Conservation (phyloP, 1,284 basidiomycete genomes). For the Ustilago shanxiensis region DNA sequence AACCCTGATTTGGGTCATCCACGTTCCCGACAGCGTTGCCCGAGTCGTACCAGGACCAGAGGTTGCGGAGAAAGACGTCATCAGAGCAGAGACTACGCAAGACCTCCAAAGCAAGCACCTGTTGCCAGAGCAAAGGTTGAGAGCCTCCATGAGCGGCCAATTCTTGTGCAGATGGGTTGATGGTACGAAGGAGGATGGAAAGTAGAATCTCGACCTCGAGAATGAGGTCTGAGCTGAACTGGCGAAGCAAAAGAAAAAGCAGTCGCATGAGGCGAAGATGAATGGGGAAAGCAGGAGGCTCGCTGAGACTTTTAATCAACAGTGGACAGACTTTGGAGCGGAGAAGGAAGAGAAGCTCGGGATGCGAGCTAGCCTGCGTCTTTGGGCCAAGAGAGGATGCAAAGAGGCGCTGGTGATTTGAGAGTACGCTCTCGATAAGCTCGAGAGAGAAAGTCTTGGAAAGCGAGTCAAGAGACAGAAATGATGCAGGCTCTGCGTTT, state of each 20-base stretch:
- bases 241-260: slow-evolving; percentile 90
- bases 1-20: slow-evolving; percentile 1
- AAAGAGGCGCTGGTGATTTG: slow-evolving; percentile 91
- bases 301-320: slow-evolving; percentile 79
- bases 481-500: slow-evolving; percentile 77
- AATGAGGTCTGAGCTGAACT: slow-evolving; percentile 81
- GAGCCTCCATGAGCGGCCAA: slow-evolving; percentile 39
- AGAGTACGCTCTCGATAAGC: slow-evolving; percentile 94
- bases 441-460: slow-evolving; percentile 95
- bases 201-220: slow-evolving; percentile 69
- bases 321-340: slow-evolving; percentile 90
- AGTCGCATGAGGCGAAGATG: slow-evolving; percentile 91
- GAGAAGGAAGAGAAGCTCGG: slow-evolving; percentile 85
- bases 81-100: slow-evolving; percentile 63
- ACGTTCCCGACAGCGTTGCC: slow-evolving; percentile 2
- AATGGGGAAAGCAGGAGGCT: slow-evolving; percentile 85
- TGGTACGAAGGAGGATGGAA: slow-evolving; percentile 59
- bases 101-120: slow-evolving; percentile 66
- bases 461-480: slow-evolving; percentile 85
- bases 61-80: slow-evolving; percentile 56
- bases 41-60: slow-evolving; percentile 65
- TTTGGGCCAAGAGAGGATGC: slow-evolving; percentile 1
- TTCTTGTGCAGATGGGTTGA: slow-evolving; percentile 41
- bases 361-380: slow-evolving; percentile 72
- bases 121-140: slow-evolving; percentile 58